Conservation (phyloP, 129 eudicot species). For the Heracleum sosnowskyi region DNA sequence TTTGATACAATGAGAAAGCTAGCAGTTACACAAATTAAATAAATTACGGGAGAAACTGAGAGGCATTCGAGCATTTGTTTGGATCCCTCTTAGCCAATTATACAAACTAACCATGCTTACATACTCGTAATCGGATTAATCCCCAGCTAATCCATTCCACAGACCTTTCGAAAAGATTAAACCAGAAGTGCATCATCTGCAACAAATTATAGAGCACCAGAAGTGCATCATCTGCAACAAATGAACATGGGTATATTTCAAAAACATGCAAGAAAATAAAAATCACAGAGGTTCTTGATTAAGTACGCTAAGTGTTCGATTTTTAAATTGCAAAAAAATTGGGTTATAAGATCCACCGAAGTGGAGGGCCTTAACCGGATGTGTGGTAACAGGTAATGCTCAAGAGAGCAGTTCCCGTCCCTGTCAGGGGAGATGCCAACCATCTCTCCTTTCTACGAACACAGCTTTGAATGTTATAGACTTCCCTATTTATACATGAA, state of each 20-base stretch:
- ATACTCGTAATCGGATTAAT: conserved; percentile 11
- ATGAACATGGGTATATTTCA: no score
- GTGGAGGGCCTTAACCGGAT: neutral
- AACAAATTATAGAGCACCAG: no score
- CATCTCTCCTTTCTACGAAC: neutral
- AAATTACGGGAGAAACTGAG: conserved; percentile 56
- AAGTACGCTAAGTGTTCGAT: no score
- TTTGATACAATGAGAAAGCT: neutral
- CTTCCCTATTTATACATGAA: neutral
- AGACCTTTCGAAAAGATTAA: no score
- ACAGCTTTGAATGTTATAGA: fast-evolving
- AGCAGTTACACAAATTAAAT: neutral
- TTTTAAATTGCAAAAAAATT: no score
- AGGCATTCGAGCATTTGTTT: conserved; percentile 59
- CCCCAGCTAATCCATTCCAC: conserved; percentile 45
- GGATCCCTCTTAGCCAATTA: conserved; percentile 4
- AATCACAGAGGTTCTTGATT: no score
- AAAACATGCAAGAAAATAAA: no score
- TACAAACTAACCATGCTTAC: no score
- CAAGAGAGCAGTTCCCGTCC: neutral
- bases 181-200: no score
- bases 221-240: no score
- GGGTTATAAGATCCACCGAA: neutral
- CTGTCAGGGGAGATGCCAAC: neutral
- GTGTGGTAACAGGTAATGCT: neutral